Conservation (phyloP, 106 monocot species). For the Ottelia alismoides region DNA sequence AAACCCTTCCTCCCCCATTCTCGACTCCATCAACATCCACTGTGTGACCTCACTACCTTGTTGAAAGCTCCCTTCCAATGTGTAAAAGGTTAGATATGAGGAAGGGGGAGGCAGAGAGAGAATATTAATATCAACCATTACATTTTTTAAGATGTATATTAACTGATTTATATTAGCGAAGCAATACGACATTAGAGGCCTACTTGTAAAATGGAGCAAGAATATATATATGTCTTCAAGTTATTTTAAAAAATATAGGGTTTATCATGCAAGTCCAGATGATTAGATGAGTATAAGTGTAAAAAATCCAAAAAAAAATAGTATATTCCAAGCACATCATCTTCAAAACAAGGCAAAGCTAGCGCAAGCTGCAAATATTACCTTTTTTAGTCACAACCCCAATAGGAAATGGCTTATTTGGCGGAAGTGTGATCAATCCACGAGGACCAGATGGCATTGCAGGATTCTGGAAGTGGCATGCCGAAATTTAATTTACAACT, state of each 20-base stretch:
- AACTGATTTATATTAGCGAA: neutral
- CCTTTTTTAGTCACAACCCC: constrained; percentile 59
- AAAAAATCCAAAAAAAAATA: neutral
- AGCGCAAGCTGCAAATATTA: constrained; percentile 2
- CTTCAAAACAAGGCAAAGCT: neutral
- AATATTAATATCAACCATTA: too few species aligned
- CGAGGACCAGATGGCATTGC: constrained; percentile 39
- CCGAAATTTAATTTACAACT: too few species aligned
- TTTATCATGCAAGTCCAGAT: neutral
- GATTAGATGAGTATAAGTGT: neutral
- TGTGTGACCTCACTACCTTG: too few species aligned
- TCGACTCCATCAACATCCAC: too few species aligned
- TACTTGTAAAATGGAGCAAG: neutral
- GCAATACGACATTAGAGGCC: neutral
- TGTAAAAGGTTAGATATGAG: too few species aligned
- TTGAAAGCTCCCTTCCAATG: too few species aligned
- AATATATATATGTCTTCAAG: neutral
- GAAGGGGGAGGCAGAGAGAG: too few species aligned
- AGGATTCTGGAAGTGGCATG: constrained; percentile 79
- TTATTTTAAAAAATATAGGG: neutral
- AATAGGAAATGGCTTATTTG: constrained; percentile 38
- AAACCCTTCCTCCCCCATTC: too few species aligned
- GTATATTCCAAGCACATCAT: neutral
- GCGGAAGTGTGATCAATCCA: constrained; percentile 50
- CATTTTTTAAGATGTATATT: too few species aligned